Percentiles rank a stretch among this genome's conserved stretches.
Evolutionary conservation across 2,329 filamentous ascomycete species (phyloP).

Genomic region (Cordyceps javanica): DNA sequence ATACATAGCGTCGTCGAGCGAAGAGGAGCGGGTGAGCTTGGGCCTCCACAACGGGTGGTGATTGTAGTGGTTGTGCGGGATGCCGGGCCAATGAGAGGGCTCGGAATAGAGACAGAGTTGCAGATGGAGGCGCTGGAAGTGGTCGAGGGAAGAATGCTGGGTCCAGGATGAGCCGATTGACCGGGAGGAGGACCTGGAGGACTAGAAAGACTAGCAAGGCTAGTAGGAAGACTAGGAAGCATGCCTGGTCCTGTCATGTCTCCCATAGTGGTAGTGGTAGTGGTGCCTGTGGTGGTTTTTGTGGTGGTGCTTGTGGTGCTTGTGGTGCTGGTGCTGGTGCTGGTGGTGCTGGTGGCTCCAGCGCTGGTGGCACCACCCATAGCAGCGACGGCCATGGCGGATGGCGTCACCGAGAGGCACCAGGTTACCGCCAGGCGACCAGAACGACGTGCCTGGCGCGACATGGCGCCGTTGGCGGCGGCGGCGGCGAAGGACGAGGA

Average conservation of each 20-base stretch:
- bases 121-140: neutral
- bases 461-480: too few relatives aligned
- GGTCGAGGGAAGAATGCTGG: too few relatives aligned
- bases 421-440: conserved; percentile 6
- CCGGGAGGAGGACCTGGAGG: too few relatives aligned
- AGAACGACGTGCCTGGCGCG: conserved; percentile 8
- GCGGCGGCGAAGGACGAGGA: neutral
- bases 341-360: neutral
- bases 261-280: neutral
- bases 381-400: neutral
- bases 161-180: too few relatives aligned
- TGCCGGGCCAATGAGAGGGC: neutral
- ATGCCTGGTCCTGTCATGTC: too few relatives aligned
- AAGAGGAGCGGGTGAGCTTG: neutral
- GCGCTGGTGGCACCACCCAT: neutral
- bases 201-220: too few relatives aligned
- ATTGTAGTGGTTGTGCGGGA: neutral
- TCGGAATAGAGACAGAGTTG: neutral
- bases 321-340: neutral
- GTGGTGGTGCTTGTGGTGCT: too few relatives aligned
- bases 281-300: neutral
- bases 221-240: too few relatives aligned
- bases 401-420: conserved; percentile 11
- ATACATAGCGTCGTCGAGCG: neutral
- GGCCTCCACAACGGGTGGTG: neutral